These are phyloP conservation scores for Pelargonium australe DNA, from an alignment of 441 rosid genomes.

Conservation along the genomic window DNA sequence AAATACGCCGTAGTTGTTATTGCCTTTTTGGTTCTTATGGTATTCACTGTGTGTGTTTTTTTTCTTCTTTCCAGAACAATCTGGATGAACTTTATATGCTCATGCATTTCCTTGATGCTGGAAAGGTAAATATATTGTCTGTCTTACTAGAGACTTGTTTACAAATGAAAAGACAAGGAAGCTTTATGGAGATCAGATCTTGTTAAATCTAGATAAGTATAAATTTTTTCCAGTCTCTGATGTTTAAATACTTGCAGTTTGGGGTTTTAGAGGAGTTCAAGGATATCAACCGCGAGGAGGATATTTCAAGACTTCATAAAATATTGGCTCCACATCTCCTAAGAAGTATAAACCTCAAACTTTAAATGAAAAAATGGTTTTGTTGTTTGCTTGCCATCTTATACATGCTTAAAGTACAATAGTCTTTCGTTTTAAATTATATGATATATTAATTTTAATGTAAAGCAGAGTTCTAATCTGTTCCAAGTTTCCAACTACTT, in stretches of 20 bases:
- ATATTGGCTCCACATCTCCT: slow-evolving; percentile 98
- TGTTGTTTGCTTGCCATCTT: neutral
- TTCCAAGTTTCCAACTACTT: too few species aligned
- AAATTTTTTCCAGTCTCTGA: slow-evolving; percentile 15
- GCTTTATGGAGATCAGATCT: neutral
- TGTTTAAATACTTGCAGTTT: slow-evolving; percentile 51
- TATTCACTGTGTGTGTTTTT: slow-evolving; percentile 3
- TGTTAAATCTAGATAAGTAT: neutral
- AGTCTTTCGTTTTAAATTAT: too few species aligned
- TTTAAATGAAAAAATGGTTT: neutral
- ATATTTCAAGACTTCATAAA: slow-evolving; percentile 86
- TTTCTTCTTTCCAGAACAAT: slow-evolving; percentile 76
- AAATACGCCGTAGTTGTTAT: neutral
- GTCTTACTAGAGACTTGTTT: neutral
- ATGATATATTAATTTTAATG: too few species aligned
- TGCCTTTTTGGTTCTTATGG: slow-evolving; percentile 14
- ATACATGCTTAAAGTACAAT: neutral
- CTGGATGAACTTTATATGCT: slow-evolving; percentile 99
- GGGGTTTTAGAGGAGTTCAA: slow-evolving; percentile 91
- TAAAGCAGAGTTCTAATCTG: too few species aligned
- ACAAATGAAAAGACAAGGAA: slow-evolving; percentile 1
- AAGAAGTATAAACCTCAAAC: slow-evolving; percentile 50
- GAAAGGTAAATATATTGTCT: slow-evolving; percentile 57
- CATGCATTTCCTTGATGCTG: slow-evolving; percentile 99
- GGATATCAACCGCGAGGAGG: slow-evolving; percentile 98